Evolutionary conservation across 352 stramenopile species (phyloP).

Genomic region (Saprolegnia parasitica): DNA sequence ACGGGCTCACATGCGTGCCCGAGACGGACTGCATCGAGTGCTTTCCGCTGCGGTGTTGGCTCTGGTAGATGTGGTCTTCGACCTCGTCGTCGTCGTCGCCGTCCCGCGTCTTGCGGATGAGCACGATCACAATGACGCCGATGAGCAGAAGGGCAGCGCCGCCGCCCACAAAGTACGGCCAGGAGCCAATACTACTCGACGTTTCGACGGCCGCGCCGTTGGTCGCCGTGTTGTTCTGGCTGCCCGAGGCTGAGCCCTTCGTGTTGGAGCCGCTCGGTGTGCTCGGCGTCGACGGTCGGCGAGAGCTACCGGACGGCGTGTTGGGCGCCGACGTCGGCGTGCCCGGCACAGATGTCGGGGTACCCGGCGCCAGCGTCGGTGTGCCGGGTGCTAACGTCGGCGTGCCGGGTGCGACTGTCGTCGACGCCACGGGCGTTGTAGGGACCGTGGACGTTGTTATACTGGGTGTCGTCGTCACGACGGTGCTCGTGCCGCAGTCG

Average conservation of each 20-base stretch:
- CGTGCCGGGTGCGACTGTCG: background rate
- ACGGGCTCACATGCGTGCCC: conserved; percentile 12
- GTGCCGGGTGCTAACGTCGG: background rate
- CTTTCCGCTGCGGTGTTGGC: conserved; percentile 12
- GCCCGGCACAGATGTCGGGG: background rate
- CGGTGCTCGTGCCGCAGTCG: background rate
- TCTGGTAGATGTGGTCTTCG: conserved; percentile 23
- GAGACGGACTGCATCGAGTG: conserved; percentile 17
- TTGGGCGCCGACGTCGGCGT: background rate
- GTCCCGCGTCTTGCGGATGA: conserved; percentile 22
- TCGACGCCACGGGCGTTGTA: background rate
- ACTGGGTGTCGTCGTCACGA: background rate
- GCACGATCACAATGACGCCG: conserved; percentile 20
- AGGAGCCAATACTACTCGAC: background rate
- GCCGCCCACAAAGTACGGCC: conserved; percentile 21
- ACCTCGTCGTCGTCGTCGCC: conserved; percentile 26
- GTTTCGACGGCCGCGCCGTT: background rate
- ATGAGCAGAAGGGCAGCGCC: conserved; percentile 14
- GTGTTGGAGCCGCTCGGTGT: background rate
- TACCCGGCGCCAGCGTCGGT: background rate
- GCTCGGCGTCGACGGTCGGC: background rate
- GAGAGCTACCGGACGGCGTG: background rate
- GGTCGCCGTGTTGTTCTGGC: background rate
- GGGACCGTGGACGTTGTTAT: background rate
- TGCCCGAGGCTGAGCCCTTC: background rate